Percentiles rank a stretch among this genome's conserved stretches.
phyloP scores from a whole-genome alignment of 2,329 filamentous ascomycete species.

The Trichoderma lentiforme region DNA sequence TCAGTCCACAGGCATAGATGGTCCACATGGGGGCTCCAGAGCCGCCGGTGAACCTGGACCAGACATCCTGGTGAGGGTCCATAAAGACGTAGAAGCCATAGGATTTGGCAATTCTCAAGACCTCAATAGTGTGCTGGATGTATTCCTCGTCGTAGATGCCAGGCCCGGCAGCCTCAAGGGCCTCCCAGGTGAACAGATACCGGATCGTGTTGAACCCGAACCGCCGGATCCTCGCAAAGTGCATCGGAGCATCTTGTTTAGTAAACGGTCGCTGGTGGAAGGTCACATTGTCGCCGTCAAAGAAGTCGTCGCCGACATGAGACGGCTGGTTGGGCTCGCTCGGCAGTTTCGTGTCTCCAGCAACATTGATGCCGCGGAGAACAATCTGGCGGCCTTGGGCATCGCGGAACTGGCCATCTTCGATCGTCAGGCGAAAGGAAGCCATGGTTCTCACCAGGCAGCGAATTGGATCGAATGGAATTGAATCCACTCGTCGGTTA shows the following conservation, averaged over 20 bases:
- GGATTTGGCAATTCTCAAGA: slow-evolving; percentile 77
- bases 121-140: slow-evolving; percentile 84
- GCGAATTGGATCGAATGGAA: background rate
- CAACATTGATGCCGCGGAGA: slow-evolving; percentile 89
- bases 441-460: slow-evolving; percentile 54
- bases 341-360: slow-evolving; percentile 86
- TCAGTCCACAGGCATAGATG: slow-evolving; percentile 86
- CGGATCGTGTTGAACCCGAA: slow-evolving; percentile 96
- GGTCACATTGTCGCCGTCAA: slow-evolving; percentile 85
- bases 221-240: slow-evolving; percentile 80
- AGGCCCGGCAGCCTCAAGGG: slow-evolving; percentile 89
- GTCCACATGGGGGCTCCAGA: slow-evolving; percentile 98
- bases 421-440: slow-evolving; percentile 73
- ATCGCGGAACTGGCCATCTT: slow-evolving; percentile 83
- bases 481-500: background rate
- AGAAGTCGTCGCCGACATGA: slow-evolving; percentile 75
- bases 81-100: slow-evolving; percentile 98
- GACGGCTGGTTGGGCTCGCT: slow-evolving; percentile 78
- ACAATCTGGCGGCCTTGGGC: slow-evolving; percentile 77
- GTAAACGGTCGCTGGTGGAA: slow-evolving; percentile 86
- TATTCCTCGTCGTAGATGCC: slow-evolving; percentile 92
- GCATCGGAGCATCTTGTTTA: slow-evolving; percentile 74
- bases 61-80: slow-evolving; percentile 98
- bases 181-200: slow-evolving; percentile 98
- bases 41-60: slow-evolving; percentile 91